Evolutionary conservation across 1,139 yeast species (phyloP).

Genomic region (Hanseniaspora gamundiae): DNA sequence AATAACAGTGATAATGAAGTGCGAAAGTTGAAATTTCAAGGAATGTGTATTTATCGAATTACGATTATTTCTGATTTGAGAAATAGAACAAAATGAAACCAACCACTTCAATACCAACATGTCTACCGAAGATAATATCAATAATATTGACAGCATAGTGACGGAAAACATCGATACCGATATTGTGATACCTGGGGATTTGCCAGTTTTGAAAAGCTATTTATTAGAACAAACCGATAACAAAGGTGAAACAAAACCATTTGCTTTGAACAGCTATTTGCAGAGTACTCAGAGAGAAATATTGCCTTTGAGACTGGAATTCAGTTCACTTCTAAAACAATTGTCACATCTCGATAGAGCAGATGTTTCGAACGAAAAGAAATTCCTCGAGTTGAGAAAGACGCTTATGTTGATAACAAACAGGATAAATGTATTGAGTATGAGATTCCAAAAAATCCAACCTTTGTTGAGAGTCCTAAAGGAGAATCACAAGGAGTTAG

Average conservation of each 20-base stretch:
- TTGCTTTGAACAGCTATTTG: background rate
- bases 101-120: background rate
- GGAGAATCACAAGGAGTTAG: background rate
- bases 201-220: background rate
- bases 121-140: background rate
- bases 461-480: background rate
- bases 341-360: background rate
- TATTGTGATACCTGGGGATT: background rate
- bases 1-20: too few relatives aligned
- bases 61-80: too few relatives aligned
- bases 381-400: background rate
- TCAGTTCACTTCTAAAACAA: background rate
- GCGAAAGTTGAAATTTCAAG: too few relatives aligned
- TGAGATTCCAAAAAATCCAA: background rate
- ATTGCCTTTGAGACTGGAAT: background rate
- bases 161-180: background rate
- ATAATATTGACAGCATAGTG: background rate
- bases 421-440: background rate
- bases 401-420: background rate
- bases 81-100: too few relatives aligned
- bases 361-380: background rate
- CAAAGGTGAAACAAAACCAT: background rate
- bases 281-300: background rate
- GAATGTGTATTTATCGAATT: too few relatives aligned
- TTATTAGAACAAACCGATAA: background rate